phyloP scores from a whole-genome alignment of 345 rosid genomes.

The Eucalyptus erythrocorys region DNA sequence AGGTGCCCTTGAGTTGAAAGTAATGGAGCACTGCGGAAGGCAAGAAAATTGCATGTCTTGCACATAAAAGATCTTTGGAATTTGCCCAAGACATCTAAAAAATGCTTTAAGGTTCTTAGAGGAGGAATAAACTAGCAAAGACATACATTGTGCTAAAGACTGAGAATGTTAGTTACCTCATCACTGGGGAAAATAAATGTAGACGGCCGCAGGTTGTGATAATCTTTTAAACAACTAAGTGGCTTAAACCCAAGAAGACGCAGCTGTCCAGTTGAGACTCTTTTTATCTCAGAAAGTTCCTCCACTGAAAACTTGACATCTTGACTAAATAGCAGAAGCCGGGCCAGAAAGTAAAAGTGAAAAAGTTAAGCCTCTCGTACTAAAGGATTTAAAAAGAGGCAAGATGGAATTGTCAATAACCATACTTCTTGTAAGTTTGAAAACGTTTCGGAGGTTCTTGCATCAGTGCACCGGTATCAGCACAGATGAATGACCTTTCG shows the following conservation, averaged over 20 bases:
- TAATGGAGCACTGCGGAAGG: not conserved
- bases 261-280: constrained; percentile 53
- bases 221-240: constrained; percentile 76
- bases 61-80: not conserved
- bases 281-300: constrained; percentile 71
- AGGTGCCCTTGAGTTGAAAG: not conserved
- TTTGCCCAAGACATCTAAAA: not conserved
- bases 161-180: constrained; percentile 32
- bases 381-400: not conserved
- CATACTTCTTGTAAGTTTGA: constrained; percentile 64
- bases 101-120: not conserved
- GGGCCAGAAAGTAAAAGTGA: not conserved
- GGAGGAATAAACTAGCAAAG: not conserved
- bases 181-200: constrained; percentile 88
- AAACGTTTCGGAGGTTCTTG: constrained; percentile 48
- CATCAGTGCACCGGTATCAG: constrained; percentile 88
- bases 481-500: constrained; percentile 84
- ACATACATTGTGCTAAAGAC: not conserved
- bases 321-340: constrained; percentile 28
- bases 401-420: not conserved
- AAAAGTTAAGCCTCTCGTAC: not conserved
- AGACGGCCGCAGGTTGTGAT: constrained; percentile 89
- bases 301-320: constrained; percentile 42
- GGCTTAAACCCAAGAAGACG: constrained; percentile 94
- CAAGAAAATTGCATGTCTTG: not conserved